Base-by-base conservation (phyloP, 495 filamentous ascomycete species). In the Penicillium soppii region DNA sequence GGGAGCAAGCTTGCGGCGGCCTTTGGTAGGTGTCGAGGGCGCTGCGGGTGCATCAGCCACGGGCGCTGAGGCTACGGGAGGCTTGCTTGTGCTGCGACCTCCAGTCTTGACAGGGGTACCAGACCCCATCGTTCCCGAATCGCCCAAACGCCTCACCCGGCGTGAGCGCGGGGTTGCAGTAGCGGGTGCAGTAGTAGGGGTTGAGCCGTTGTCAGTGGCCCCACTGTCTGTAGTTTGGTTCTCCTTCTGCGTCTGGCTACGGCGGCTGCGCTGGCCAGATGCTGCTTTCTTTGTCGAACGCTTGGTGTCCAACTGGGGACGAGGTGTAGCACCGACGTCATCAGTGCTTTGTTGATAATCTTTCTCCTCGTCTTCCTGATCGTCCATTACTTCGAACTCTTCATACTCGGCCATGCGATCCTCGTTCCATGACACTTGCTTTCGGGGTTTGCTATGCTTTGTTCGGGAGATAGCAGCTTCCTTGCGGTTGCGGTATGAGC, bases 391-490 rank as follows among this genome's bases (percentile, higher is more conserved):
- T 58, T 54, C 51, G 22, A 53, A 63, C 23, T 58, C 56, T 26
- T 68, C 68, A 35, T 62, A 72, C 56, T 69, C 51, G 16, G 60
- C 69, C 20, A 77, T 63, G 25, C 59, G 68, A 36, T 69, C 62
- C 10, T 77, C 70, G n/a, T 74, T 74, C 74, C 74, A 77, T 4
- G 63, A 61, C 23, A 77, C 72, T 20, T 50, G 59, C 54, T 74
- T 75, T 19, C 43, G 53, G 5, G 47, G 13, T 35, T 59, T 60
- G 20, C 43, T 36, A 17, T 16, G 48, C 17, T 7, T n/a, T n/a
- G n/a, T 26, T 13, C 53, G 47, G 22, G 6, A 36, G 47, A 30
- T 50, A 21, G 43, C n/a, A n/a, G 5, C 29, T 27, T 27, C 25
- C 5, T 27, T 15, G 4, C 5, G 19, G 16, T 51, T 47, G 20